Evolutionary conservation across 208 protist genomes (phyloP), one percentile per base, ranked within the genome.

Genomic region (Kentomonas sorsogonicus): DNA sequence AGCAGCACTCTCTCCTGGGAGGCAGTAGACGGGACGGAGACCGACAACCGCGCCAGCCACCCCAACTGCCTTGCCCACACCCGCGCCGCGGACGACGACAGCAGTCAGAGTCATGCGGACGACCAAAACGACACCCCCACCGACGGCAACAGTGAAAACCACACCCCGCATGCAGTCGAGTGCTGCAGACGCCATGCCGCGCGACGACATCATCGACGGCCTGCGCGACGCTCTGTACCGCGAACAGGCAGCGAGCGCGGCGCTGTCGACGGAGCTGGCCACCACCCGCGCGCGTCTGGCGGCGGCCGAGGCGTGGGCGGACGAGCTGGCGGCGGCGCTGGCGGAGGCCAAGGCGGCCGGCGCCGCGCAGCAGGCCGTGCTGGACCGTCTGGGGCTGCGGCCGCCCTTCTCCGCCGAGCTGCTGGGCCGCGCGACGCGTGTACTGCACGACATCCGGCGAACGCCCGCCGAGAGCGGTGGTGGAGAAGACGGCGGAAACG

Each of bases 331-430:
- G 34, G 45, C 41, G 29, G 69, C 86, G 56, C 63, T 91, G 40
- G 63, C 67, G 0, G 52, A 15, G 5, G 61, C 70, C 36, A 91
- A 87, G 70, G 33, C 46, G 5, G 26, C 48, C n/a, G 50, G 82
- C 46, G 79, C 76, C 2, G 75, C 88, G 58, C 79, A 86, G 59
- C 57, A 73, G 20, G 63, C 77, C 13, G 73, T 88, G 23, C 45
- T 91, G 33, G 84, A 91, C 45, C 68, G 77, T 20, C 67, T 91
- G 15, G 77, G 78, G 2, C 40, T 88, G 16, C 45, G 25, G n/a
- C 65, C 70, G 31, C 84, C 84, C 15, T 86, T 74, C 48, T 56
- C 67, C 10, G 40, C 44, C 2, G 76, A 27, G 20, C 31, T 74
- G 34, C 31, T 79, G 3, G 63, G 60, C 6, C 55, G 72, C 1